Evolutionary conservation across 345 rosid genomes (phyloP), one percentile per base, ranked within the genome.

Genomic region (Reutealis trisperma): DNA sequence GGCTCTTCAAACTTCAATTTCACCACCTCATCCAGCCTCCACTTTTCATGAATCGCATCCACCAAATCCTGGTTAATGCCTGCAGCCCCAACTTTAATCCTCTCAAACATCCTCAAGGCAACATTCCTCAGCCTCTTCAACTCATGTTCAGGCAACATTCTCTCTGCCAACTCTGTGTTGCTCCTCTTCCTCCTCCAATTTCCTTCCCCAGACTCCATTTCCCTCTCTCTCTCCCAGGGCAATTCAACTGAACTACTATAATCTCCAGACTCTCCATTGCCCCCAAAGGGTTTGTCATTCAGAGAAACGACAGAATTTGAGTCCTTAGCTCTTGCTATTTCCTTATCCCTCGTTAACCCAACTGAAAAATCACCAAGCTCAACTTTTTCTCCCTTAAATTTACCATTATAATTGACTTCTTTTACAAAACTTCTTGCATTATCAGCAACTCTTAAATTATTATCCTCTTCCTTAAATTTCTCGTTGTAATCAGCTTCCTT

Each of bases 11-110:
- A 91, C 86, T 90, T 95, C 82, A 93, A 83, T 85, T 93, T 95
- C 71, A 93, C 93, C 69, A 95, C 91, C 83, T 91, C 97, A 86
- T 91, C 92, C 79, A 81, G 74, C 81, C 81, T 89, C 99, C 98
- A 93, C 68, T 88, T 90, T 81, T 86, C 84, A 77, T 89, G 94
- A 83, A 95, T 90, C 47, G 85, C 78, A 63, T 89, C 93, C 25
- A 93, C 94, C 70, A 93, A 77, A 2, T 88, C 90, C 84, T 86
- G 91, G 0, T 92, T 91, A 75, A 94, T 87, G 75, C 97, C 97
- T 4, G 93, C 91, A 55, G 83, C 83, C 41, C 97, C 94, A 34
- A 94, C 98, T 84, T 93, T 93, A 6, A 80, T 78, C 85, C 99
- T 91, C 86, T 91, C 97, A 59, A 87, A 76, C 95, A 90, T 94